These are phyloP conservation scores for Echium plantagineum DNA, from an alignment of 257 asterid genomes.

Conservation along the genomic window DNA sequence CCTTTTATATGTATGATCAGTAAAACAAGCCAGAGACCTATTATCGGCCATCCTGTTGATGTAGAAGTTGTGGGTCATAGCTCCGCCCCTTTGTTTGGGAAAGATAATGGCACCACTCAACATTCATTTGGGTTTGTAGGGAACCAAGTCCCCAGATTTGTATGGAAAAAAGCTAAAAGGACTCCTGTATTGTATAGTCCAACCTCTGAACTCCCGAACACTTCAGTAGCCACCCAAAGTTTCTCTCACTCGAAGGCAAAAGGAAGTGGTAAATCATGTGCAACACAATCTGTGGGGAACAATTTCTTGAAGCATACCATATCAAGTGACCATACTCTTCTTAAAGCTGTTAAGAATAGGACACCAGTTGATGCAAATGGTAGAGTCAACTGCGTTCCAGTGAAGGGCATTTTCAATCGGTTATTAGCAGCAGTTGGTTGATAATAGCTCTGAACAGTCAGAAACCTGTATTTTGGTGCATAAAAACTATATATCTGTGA, in stretches of 20 bases:
- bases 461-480: no score
- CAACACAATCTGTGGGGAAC: constrained; percentile 13
- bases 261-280: constrained; percentile 2
- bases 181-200: constrained; percentile 44
- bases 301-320: constrained; percentile 8
- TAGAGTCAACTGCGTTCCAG: constrained; percentile 38
- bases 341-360: not conserved
- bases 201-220: constrained; percentile 6
- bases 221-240: constrained; percentile 8
- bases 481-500: not conserved
- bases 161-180: constrained; percentile 51
- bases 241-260: constrained; percentile 1
- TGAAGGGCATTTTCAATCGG: constrained; percentile 34
- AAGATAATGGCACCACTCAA: constrained; percentile 5
- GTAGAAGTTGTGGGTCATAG: constrained; percentile 19
- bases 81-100: constrained; percentile 10
- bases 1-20: constrained; percentile 50
- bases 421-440: constrained; percentile 28
- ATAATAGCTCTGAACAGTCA: not conserved
- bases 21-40: constrained; percentile 23
- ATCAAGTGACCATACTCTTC: constrained; percentile 5
- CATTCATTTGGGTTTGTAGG: constrained; percentile 6
- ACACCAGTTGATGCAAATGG: constrained; percentile 8
- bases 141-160: constrained; percentile 19
- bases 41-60: constrained; percentile 44